A percentile compares a stretch with the other conserved stretches of the same genome.
phyloP scores from a whole-genome alignment of 2,329 filamentous ascomycete genomes.

The Fusarium sp. region DNA sequence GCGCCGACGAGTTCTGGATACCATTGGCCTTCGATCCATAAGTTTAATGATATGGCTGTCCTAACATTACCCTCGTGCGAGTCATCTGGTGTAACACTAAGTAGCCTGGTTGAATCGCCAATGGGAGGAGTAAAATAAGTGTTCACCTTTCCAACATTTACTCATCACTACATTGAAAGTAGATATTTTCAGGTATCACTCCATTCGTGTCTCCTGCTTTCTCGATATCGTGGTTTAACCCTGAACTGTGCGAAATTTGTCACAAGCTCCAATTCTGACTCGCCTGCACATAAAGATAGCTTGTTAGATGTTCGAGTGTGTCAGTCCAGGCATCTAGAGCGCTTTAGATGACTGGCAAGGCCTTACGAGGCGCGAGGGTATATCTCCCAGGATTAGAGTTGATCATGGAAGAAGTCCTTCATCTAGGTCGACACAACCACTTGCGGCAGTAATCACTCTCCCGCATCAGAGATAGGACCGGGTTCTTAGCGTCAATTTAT shows the following conservation, averaged over 20 bases:
- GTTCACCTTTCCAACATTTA: background rate
- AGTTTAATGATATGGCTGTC: background rate
- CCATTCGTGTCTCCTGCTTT: background rate
- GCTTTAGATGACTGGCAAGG: background rate
- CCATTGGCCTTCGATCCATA: background rate
- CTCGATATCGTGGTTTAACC: background rate
- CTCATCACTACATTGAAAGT: background rate
- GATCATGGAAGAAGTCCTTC: background rate
- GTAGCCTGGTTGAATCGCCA: background rate
- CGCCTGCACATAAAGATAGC: background rate
- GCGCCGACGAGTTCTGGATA: background rate
- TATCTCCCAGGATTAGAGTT: background rate
- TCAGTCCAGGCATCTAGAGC: background rate
- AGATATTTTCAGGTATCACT: background rate
- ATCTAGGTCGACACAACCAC: background rate
- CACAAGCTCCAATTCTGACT: background rate
- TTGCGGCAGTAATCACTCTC: background rate
- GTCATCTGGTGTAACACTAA: conserved; percentile 2
- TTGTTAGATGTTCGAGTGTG: background rate
- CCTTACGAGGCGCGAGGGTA: background rate
- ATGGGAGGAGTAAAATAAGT: background rate
- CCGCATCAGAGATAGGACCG: background rate
- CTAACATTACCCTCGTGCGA: background rate
- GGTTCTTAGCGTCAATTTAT: background rate
- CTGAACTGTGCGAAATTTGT: background rate